Evolutionary conservation across 2,329 filamentous ascomycete genomes (phyloP).

Genomic region (Tolypocladium pustulatum): DNA sequence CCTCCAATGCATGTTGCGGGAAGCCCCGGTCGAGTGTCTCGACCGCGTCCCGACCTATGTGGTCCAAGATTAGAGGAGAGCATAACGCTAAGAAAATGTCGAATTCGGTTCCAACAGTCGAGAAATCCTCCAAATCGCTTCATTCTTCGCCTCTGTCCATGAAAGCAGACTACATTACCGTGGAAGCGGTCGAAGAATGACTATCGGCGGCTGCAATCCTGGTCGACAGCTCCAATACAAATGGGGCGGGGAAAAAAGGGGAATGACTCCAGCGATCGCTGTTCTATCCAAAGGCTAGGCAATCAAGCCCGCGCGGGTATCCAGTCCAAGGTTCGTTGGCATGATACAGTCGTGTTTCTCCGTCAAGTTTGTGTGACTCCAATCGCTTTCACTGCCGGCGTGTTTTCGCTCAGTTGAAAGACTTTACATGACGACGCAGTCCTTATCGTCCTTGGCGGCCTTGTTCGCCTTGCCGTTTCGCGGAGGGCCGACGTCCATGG

Average conservation of each 20-base stretch:
- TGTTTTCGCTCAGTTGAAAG: neutral
- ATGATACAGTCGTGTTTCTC: neutral
- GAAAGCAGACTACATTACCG: neutral
- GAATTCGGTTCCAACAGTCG: neutral
- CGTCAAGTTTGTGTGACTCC: neutral
- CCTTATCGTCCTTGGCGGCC: constrained; percentile 38
- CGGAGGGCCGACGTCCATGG: constrained; percentile 46
- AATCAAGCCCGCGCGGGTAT: constrained; percentile 1
- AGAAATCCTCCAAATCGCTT: neutral
- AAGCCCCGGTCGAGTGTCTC: neutral
- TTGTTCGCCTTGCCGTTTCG: constrained; percentile 42
- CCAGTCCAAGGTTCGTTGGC: constrained; percentile 1
- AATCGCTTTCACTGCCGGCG: neutral
- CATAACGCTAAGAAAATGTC: neutral
- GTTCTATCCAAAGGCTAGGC: neutral
- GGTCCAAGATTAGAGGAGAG: neutral
- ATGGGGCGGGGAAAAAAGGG: neutral
- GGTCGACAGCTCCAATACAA: neutral
- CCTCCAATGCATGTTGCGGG: neutral
- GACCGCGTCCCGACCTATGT: neutral
- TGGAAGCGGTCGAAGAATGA: neutral
- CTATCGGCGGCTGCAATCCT: neutral
- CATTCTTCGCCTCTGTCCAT: neutral
- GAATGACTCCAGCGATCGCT: neutral
- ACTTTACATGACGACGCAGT: constrained; percentile 46